Percentiles rank a stretch among this genome's conserved stretches.
Conservation (phyloP, 1,284 basidiomycete genomes). For the Hypsizygus ulmarius region DNA sequence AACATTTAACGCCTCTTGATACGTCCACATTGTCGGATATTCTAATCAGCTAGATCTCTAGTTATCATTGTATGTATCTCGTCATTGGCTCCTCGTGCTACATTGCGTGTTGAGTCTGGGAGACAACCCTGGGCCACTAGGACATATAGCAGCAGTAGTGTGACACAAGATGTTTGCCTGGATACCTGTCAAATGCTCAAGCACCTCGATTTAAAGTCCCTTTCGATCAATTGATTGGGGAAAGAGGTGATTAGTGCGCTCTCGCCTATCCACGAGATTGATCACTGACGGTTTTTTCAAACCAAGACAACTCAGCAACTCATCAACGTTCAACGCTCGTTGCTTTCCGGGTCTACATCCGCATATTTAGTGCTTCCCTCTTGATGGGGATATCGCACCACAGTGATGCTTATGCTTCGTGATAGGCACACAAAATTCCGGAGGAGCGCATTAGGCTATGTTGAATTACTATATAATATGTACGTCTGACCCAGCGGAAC, state of each 20-base stretch:
- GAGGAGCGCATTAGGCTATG: conserved; percentile 17
- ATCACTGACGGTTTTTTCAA: conserved; percentile 1
- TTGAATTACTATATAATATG: conserved; percentile 19
- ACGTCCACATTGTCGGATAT: conserved; percentile 12
- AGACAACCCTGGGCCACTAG: not conserved
- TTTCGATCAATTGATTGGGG: not conserved
- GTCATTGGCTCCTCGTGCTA: conserved; percentile 7
- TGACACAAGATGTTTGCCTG: too few relatives aligned
- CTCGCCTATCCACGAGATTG: not conserved
- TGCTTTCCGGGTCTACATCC: conserved; percentile 12
- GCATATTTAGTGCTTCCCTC: conserved; percentile 9
- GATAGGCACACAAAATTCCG: conserved; percentile 19
- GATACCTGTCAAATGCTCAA: not conserved
- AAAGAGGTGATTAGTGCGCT: not conserved
- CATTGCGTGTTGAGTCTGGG: not conserved
- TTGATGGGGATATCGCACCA: conserved; percentile 17
- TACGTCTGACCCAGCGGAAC: conserved; percentile 7
- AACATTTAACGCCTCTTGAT: not conserved
- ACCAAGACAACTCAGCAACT: conserved; percentile 6
- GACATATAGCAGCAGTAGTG: not conserved
- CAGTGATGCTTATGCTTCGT: conserved; percentile 17
- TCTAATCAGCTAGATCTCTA: conserved; percentile 1
- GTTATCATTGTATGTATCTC: conserved; percentile 1
- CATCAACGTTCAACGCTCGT: not conserved
- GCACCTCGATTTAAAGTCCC: conserved; percentile 6